These are phyloP conservation scores for Talaromyces albobiverticillius DNA, from an alignment of 2,329 filamentous ascomycete species.

Conservation along the genomic window DNA sequence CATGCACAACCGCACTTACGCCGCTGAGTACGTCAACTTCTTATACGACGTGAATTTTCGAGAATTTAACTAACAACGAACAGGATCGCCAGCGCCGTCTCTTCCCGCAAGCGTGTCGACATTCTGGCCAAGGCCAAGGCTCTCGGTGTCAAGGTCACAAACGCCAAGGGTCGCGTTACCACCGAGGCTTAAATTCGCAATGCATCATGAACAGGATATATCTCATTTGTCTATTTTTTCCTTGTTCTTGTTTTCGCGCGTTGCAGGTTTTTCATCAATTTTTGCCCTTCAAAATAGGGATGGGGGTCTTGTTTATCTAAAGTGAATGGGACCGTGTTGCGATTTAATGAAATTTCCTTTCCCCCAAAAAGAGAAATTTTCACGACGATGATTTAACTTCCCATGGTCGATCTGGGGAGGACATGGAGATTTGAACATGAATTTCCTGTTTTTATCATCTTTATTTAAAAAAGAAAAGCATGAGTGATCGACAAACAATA, in stretches of 20 bases:
- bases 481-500: constrained; percentile 11
- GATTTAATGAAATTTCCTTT: background rate
- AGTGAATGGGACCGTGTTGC: constrained; percentile 7
- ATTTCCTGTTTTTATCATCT: background rate
- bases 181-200: constrained; percentile 67
- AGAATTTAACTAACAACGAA: constrained; percentile 5
- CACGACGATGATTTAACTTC: constrained; percentile 1
- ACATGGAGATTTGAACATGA: background rate
- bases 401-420: constrained; percentile 11
- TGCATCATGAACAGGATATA: constrained; percentile 15
- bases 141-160: constrained; percentile 99
- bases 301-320: constrained; percentile 1
- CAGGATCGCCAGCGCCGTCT: constrained; percentile 97
- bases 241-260: constrained; percentile 16
- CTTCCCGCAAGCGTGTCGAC: constrained; percentile 96
- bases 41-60: background rate
- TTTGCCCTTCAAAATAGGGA: constrained; percentile 1
- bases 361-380: background rate
- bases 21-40: constrained; percentile 77
- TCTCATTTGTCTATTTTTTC: constrained; percentile 11
- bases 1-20: constrained; percentile 99
- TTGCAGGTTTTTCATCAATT: constrained; percentile 4
- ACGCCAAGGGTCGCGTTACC: constrained; percentile 97
- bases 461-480: constrained; percentile 3
- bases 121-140: constrained; percentile 97